Conservation (phyloP, 2,329 filamentous ascomycete genomes). For the Dactylellina leptospora region DNA sequence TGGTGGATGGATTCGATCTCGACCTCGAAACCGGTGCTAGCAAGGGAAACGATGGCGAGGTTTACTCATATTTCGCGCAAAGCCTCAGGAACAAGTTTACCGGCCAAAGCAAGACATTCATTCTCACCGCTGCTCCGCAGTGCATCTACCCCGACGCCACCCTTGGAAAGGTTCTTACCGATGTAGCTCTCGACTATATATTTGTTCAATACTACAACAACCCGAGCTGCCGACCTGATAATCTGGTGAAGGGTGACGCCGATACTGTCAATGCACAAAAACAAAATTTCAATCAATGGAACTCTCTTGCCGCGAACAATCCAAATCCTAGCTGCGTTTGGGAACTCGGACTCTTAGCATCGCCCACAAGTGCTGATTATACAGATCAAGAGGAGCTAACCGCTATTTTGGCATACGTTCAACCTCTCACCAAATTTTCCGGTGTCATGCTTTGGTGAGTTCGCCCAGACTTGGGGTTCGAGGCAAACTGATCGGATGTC, state of each 20-base stretch:
- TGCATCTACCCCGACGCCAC: constrained; percentile 46
- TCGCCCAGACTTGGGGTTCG: not conserved
- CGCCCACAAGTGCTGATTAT: constrained; percentile 20
- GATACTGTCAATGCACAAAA: not conserved
- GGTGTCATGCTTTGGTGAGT: constrained; percentile 49
- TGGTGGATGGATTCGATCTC: constrained; percentile 66
- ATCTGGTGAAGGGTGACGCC: constrained; percentile 14
- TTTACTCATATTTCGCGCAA: constrained; percentile 43
- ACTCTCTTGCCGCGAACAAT: constrained; percentile 19
- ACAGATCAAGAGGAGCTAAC: constrained; percentile 21
- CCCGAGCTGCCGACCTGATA: constrained; percentile 56
- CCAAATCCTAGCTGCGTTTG: constrained; percentile 7
- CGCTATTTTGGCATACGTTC: constrained; percentile 9
- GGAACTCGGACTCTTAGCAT: constrained; percentile 37
- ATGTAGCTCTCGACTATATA: constrained; percentile 59
- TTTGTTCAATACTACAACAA: constrained; percentile 64
- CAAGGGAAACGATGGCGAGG: constrained; percentile 7
- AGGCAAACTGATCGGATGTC: too few species aligned
- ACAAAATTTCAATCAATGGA: constrained; percentile 37
- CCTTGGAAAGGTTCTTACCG: constrained; percentile 6
- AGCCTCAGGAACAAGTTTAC: constrained; percentile 58
- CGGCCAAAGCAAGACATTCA: constrained; percentile 56
- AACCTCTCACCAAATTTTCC: constrained; percentile 33
- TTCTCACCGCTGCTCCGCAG: constrained; percentile 58
- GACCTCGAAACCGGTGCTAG: constrained; percentile 56